phyloP scores from a whole-genome alignment of 2,329 filamentous ascomycete species.

The Helotiales sp. region DNA sequence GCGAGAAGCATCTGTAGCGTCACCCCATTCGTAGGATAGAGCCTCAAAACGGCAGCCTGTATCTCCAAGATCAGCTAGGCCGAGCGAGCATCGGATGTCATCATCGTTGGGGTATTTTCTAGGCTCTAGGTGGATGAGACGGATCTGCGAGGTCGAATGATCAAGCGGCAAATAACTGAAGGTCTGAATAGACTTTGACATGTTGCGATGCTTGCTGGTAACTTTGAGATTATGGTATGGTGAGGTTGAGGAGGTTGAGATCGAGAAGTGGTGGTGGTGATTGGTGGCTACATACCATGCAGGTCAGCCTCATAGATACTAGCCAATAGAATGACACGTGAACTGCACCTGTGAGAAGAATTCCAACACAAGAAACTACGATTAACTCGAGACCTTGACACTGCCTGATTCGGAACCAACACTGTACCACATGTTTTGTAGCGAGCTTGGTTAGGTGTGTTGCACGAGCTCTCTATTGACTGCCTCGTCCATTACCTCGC shows the following conservation, averaged over 20 bases:
- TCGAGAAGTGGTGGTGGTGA: too few relatives aligned
- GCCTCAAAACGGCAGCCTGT: neutral
- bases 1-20: neutral
- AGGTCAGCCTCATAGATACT: neutral
- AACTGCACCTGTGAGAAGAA: neutral
- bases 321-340: neutral
- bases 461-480: too few relatives aligned
- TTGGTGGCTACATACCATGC: too few relatives aligned
- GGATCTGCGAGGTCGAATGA: neutral
- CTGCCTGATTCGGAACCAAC: too few relatives aligned
- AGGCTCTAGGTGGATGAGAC: neutral
- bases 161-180: neutral
- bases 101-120: neutral
- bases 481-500: too few relatives aligned
- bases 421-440: too few relatives aligned
- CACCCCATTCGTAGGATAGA: neutral
- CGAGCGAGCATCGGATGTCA: neutral
- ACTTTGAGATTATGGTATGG: neutral
- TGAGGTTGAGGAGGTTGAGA: neutral
- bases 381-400: too few relatives aligned
- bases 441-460: too few relatives aligned
- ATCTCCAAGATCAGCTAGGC: neutral
- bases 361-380: too few relatives aligned
- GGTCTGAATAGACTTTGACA: neutral
- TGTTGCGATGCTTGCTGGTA: neutral